These are phyloP conservation scores for Penicillium vulpinum DNA, from an alignment of 2,329 filamentous ascomycete species.

Conservation along the genomic window DNA sequence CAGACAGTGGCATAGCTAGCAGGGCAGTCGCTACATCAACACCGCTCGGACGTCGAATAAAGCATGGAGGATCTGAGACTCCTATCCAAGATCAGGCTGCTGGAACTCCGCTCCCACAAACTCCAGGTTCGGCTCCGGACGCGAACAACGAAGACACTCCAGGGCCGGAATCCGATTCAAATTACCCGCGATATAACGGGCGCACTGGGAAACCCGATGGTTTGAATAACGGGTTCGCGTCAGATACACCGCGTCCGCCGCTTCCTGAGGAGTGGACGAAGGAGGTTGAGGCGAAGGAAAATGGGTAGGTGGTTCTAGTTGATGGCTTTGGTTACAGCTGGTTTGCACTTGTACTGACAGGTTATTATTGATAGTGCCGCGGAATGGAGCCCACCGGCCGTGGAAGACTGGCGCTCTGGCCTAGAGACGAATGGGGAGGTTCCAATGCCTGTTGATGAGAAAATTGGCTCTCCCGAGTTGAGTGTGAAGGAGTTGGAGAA, in stretches of 20 bases:
- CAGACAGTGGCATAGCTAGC: background rate
- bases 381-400: background rate
- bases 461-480: background rate
- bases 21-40: background rate
- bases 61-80: background rate
- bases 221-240: background rate
- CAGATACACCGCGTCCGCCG: constrained; percentile 1
- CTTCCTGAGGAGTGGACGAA: constrained; percentile 7
- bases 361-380: background rate
- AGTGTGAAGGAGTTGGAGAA: background rate
- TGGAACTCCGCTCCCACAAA: background rate
- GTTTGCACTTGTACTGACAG: background rate
- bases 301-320: background rate
- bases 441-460: background rate
- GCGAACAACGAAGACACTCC: background rate
- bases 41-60: background rate
- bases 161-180: background rate
- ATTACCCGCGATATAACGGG: background rate
- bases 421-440: background rate
- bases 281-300: background rate
- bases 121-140: background rate
- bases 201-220: background rate
- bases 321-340: background rate
- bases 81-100: background rate
- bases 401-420: background rate